Percentiles rank a stretch among this genome's conserved stretches.
phyloP scores from a whole-genome alignment of 2,329 filamentous ascomycete species.

The Berkeleyomyces basicola region DNA sequence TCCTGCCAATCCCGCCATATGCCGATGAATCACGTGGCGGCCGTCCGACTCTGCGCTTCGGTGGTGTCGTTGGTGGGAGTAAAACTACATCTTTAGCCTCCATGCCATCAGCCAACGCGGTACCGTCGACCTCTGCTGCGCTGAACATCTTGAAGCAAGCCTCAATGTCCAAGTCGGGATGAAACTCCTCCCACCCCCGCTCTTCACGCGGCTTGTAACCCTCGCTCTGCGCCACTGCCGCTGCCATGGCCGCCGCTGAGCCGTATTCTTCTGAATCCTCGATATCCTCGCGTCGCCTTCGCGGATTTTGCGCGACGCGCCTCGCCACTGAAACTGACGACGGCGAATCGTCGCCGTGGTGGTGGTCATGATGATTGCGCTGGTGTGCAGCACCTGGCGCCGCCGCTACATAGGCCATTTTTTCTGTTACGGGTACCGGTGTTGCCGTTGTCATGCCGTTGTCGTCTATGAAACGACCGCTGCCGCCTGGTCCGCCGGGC shows the following conservation, averaged over 20 bases:
- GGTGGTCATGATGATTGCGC: neutral
- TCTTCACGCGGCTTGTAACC: conserved; percentile 96
- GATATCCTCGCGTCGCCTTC: conserved; percentile 34
- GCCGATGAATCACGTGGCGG: conserved; percentile 33
- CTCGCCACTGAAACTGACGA: conserved; percentile 25
- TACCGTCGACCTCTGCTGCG: conserved; percentile 72
- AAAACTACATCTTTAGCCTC: neutral
- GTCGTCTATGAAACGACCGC: conserved; percentile 66
- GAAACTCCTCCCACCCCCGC: conserved; percentile 93
- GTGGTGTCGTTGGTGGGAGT: conserved; percentile 22
- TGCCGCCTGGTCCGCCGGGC: conserved; percentile 72
- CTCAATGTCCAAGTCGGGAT: conserved; percentile 86
- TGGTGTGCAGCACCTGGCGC: conserved; percentile 22
- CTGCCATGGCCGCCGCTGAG: conserved; percentile 76
- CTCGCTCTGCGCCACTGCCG: conserved; percentile 76
- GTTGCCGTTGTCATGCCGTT: conserved; percentile 24
- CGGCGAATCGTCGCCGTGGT: neutral
- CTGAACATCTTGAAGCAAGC: conserved; percentile 60
- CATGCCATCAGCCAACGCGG: conserved; percentile 28
- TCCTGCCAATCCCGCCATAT: conserved; percentile 30
- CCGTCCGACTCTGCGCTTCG: conserved; percentile 28
- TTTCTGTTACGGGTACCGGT: neutral
- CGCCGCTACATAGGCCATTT: neutral
- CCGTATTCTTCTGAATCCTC: conserved; percentile 56
- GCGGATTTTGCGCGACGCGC: conserved; percentile 40